Evolutionary conservation across 257 asterid species (phyloP).

Genomic region (Solanum medicagineum): DNA sequence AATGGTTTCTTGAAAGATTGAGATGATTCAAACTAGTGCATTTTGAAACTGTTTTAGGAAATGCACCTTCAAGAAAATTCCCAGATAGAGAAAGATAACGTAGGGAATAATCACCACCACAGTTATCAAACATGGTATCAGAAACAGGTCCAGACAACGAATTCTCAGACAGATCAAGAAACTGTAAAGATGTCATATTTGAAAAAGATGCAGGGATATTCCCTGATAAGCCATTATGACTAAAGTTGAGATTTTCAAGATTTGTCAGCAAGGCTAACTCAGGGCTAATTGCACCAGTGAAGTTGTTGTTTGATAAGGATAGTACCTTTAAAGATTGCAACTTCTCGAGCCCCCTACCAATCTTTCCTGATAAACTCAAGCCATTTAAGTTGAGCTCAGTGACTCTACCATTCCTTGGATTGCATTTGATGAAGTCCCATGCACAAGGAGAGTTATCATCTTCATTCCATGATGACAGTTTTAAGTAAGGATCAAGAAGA

Average conservation of each 20-base stretch:
- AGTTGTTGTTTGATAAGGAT: slow-evolving; percentile 61
- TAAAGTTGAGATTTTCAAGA: slow-evolving; percentile 54
- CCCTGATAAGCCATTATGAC: slow-evolving; percentile 50
- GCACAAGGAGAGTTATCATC: slow-evolving; percentile 79
- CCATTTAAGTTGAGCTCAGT: slow-evolving; percentile 45
- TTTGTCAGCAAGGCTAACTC: slow-evolving; percentile 29
- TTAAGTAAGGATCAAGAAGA: slow-evolving; percentile 29
- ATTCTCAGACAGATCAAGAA: slow-evolving; percentile 66
- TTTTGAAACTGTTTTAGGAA: slow-evolving; percentile 32
- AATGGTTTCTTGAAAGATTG: slow-evolving; percentile 52
- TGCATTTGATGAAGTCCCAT: slow-evolving; percentile 62
- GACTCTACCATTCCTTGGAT: slow-evolving; percentile 40
- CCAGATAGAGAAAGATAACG: slow-evolving; percentile 44
- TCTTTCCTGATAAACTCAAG: slow-evolving; percentile 54
- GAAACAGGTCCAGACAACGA: slow-evolving; percentile 47
- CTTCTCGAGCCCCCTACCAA: slow-evolving; percentile 71
- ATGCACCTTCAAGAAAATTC: slow-evolving; percentile 50
- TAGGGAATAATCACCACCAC: slow-evolving; percentile 14
- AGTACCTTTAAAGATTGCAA: slow-evolving; percentile 40
- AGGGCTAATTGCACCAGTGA: slow-evolving; percentile 42
- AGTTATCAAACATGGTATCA: slow-evolving; percentile 29
- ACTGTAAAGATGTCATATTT: slow-evolving; percentile 34
- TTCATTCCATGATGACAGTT: slow-evolving; percentile 64
- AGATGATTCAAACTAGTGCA: slow-evolving; percentile 49
- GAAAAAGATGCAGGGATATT: slow-evolving; percentile 32